Evolutionary conservation across 2,329 filamentous ascomycete genomes (phyloP), one percentile per base, ranked within the genome.

Genomic region (Metarhizium album): DNA sequence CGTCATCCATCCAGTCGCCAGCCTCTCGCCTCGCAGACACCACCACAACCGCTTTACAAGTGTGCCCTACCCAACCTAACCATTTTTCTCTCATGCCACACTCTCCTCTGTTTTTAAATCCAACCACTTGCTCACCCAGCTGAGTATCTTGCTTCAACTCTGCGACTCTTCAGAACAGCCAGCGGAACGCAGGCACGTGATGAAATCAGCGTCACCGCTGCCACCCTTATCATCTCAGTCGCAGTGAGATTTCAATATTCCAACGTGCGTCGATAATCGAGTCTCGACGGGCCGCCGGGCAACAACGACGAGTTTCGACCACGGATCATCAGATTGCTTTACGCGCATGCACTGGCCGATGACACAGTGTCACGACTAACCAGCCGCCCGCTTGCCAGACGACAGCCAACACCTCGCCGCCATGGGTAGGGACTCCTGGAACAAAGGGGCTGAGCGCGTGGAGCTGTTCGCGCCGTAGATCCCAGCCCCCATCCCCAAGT

Each of bases 381-480:
- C 31, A 24, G 37, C 46, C 16, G 16, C n/a, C 45, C 18, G 45
- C 14, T 29, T 37, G 29, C 29, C 13, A 35, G 33, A 11, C 14
- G 33, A 11, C 14, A 14, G 33, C 33, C 33, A 35, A 35, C 33
- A 31, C 49, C 47, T 29, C 22, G 46, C 11, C 35, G 7, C 16
- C 4, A 27, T n/a, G 47, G 46, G 47, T 45, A 43, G 46, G 43
- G 52, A 47, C 47, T 29, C 16, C 33, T 29, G 27, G 49, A 31
- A 33, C n/a, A 43, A 45, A n/a, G 35, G 42, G 53, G 56, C 58
- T 59, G 58, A 57, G 53, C 50, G 52, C 47, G 53, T 55, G 51
- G 52, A 53, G 50, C 53, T 45, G 48, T 45, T 49, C 45, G 42
- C 37, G 40, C 24, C 29, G 42, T 49, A 29, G 20, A 47, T n/a